Conservation (phyloP, 169 alveolate species). For the Plasmodium yoelii region DNA sequence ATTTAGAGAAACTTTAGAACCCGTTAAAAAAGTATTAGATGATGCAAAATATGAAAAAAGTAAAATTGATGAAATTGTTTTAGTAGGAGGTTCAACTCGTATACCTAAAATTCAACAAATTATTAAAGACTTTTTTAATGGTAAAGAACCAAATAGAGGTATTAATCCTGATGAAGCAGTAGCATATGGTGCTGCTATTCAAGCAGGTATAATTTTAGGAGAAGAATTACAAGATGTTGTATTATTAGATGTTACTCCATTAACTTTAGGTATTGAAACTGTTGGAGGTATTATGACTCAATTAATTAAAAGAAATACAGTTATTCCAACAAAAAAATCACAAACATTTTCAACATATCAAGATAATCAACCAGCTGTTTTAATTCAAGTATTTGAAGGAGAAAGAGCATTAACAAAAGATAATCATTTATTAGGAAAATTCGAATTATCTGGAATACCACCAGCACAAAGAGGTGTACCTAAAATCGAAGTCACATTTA, state of each 20-base stretch:
- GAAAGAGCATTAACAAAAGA: slow-evolving; percentile 98
- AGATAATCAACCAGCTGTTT: slow-evolving; percentile 96
- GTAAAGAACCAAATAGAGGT: slow-evolving; percentile 94
- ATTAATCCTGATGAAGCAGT: slow-evolving; percentile 97
- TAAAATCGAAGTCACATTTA: slow-evolving; percentile 97
- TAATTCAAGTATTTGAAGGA: slow-evolving; percentile 97
- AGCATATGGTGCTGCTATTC: slow-evolving; percentile 98
- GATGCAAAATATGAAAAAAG: slow-evolving; percentile 92
- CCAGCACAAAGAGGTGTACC: slow-evolving; percentile 98
- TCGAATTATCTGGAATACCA: slow-evolving; percentile 96
- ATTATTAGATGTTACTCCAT: slow-evolving; percentile 96
- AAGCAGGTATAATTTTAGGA: slow-evolving; percentile 96
- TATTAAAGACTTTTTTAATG: slow-evolving; percentile 94
- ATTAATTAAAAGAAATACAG: slow-evolving; percentile 96
- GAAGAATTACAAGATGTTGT: slow-evolving; percentile 94
- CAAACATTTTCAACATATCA: slow-evolving; percentile 97
- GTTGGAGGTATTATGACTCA: slow-evolving; percentile 92
- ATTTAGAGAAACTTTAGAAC: slow-evolving; percentile 93
- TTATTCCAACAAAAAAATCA: slow-evolving; percentile 97
- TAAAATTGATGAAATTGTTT: slow-evolving; percentile 96
- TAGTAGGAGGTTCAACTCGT: slow-evolving; percentile 97
- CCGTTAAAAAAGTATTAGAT: slow-evolving; percentile 93
- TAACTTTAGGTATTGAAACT: slow-evolving; percentile 92
- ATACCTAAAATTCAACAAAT: slow-evolving; percentile 95
- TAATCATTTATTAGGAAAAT: slow-evolving; percentile 96